phyloP scores from a whole-genome alignment of 2,329 filamentous ascomycete genomes.

The Apiospora marii region DNA sequence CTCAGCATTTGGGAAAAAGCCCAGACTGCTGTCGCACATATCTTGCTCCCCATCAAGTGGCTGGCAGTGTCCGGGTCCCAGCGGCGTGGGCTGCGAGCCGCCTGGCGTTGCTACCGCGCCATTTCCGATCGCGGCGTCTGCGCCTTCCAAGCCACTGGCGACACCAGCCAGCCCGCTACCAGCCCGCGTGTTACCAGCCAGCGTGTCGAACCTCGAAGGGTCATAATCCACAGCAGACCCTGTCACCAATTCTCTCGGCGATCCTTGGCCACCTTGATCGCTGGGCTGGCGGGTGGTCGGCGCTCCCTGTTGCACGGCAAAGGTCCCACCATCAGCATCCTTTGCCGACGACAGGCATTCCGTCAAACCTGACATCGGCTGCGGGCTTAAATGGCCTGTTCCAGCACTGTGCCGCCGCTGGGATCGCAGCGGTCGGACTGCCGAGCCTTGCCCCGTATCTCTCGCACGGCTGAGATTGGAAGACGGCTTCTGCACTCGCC shows the following conservation, averaged over 20 bases:
- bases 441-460: too few species aligned
- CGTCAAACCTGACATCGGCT: conserved; percentile 4
- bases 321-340: neutral
- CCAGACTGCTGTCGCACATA: too few species aligned
- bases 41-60: too few species aligned
- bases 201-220: too few species aligned
- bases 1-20: too few species aligned
- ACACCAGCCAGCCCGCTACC: too few species aligned
- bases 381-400: too few species aligned
- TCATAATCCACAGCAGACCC: too few species aligned
- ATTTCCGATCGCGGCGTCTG: conserved; percentile 3
- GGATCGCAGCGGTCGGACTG: neutral
- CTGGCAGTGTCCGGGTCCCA: neutral
- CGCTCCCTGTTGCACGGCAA: neutral
- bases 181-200: too few species aligned
- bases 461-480: too few species aligned
- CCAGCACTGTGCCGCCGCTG: neutral
- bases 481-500: too few species aligned
- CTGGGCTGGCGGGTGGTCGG: neutral
- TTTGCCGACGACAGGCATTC: neutral
- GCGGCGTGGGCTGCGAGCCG: neutral
- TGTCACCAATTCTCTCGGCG: too few species aligned
- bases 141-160: neutral
- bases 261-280: neutral
- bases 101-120: conserved; percentile 7